Evolutionary conservation across 2,329 filamentous ascomycete genomes (phyloP), one percentile per base, ranked within the genome.

Genomic region (Gyromitra esculenta): DNA sequence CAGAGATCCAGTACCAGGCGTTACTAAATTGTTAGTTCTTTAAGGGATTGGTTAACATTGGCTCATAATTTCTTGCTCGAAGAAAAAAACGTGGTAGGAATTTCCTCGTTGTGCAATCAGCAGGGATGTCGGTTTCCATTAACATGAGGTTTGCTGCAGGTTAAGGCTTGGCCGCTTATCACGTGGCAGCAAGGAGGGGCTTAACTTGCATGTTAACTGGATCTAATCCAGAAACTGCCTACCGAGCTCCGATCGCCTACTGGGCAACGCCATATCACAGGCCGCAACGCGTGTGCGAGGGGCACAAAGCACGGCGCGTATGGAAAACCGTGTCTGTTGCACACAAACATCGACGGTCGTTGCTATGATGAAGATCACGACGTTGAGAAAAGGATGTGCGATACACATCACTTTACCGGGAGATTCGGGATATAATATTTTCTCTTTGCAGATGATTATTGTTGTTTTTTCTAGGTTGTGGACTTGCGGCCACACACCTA

Each of bases 271-370:
- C 72, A 71, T 75, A 75, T 70, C 72, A 75, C 72, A 70, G 72
- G 72, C 72, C 57, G 59, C 72, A 71, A 75, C 72, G 72, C 72
- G 72, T 75, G 65, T 45, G 39, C 45, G 62, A 64, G 54, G 6
- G 71, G 62, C 39, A 18, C 50, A 75, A 75, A 75, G 72, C 72
- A 71, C 72, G 59, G 72, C 72, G 72, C 72, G 72, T 75, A 71
- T 65, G 41, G 72, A 75, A 75, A 71, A 75, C 72, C 72, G 72
- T 75, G 72, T 75, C 59, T 63, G 72, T 75, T 70, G 66, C 72
- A 70, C 57, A 69, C 65, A 75, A 75, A 75, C 65, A 70, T 48
- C 43, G 41, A 41, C 65, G 54, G 43, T 39, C 25, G 65, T 68
- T 68, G 63, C 56, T 62, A 60, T 71, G 56, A 73, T 63, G 72